Percentiles rank a stretch among this genome's conserved stretches.
phyloP scores from a whole-genome alignment of 441 rosid species.

The Adansonia rubrostipa region DNA sequence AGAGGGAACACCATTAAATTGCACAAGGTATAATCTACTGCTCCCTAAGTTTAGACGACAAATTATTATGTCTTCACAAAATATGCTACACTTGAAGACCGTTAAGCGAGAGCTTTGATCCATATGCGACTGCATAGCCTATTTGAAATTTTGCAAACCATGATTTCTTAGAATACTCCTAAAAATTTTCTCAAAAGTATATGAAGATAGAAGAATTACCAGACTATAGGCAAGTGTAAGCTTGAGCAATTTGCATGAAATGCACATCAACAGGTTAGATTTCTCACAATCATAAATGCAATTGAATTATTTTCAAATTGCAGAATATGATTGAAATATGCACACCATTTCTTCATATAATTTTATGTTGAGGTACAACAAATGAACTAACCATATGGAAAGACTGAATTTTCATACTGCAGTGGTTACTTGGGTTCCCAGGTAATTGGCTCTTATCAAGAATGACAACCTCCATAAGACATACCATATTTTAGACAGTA shows the following conservation, averaged over 20 bases:
- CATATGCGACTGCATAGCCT: conserved; percentile 26
- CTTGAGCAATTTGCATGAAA: conserved; percentile 73
- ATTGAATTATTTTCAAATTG: neutral
- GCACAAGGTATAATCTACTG: conserved; percentile 1
- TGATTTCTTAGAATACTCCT: conserved; percentile 15
- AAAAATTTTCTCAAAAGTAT: conserved; percentile 9
- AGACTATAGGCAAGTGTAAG: conserved; percentile 60
- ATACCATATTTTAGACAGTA: neutral
- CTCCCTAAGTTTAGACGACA: conserved; percentile 18
- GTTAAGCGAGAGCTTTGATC: conserved; percentile 13
- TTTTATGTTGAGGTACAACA: neutral
- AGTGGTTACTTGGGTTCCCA: neutral
- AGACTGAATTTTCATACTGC: neutral
- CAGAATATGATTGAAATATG: neutral
- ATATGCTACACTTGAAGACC: conserved; percentile 16
- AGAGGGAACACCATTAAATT: conserved; percentile 5
- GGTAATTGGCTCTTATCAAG: neutral
- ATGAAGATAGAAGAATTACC: conserved; percentile 50
- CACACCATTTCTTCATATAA: neutral
- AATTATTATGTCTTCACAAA: conserved; percentile 2
- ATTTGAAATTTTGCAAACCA: conserved; percentile 54
- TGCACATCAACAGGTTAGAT: conserved; percentile 8
- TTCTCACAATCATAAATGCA: neutral
- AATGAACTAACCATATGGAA: neutral
- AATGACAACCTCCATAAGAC: neutral